phyloP scores from a whole-genome alignment of 2,329 filamentous ascomycete genomes.

The Curvularia verruculosa region DNA sequence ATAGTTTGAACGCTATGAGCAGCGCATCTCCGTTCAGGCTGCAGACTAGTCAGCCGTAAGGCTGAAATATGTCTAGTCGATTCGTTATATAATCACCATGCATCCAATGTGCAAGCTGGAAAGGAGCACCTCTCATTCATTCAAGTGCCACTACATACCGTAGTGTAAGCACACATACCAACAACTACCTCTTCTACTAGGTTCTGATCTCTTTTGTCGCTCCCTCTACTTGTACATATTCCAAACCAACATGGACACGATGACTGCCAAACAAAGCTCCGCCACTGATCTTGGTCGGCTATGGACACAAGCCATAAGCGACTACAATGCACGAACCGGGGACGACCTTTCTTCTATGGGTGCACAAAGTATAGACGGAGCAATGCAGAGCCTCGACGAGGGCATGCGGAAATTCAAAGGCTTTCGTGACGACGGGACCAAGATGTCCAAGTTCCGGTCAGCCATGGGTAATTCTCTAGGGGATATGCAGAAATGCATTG shows the following conservation, averaged over 20 bases:
- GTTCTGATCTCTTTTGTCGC: not conserved
- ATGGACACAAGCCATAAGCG: conserved; percentile 20
- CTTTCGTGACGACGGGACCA: not conserved
- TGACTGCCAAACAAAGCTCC: not conserved
- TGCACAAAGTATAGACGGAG: conserved; percentile 11
- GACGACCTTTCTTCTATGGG: conserved; percentile 15
- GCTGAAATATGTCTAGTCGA: not conserved
- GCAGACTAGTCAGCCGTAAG: not conserved
- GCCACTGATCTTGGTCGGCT: conserved; percentile 20
- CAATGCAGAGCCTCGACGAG: not conserved
- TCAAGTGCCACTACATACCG: not conserved
- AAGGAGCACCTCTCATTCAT: not conserved
- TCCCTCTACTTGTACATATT: too few species aligned
- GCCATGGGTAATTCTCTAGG: conserved; percentile 17
- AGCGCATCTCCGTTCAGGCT: not conserved
- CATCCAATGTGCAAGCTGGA: not conserved
- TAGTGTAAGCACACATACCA: not conserved
- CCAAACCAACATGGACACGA: not conserved
- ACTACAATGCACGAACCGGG: conserved; percentile 21
- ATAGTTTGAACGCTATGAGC: not conserved
- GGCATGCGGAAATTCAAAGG: conserved; percentile 1
- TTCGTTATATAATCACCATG: not conserved
- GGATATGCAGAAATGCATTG: conserved; percentile 22
- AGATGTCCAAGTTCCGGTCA: not conserved
- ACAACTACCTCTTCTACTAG: not conserved